These are phyloP conservation scores for Crithidia sp. DNA, from an alignment of 208 protist species.

Conservation along the genomic window DNA sequence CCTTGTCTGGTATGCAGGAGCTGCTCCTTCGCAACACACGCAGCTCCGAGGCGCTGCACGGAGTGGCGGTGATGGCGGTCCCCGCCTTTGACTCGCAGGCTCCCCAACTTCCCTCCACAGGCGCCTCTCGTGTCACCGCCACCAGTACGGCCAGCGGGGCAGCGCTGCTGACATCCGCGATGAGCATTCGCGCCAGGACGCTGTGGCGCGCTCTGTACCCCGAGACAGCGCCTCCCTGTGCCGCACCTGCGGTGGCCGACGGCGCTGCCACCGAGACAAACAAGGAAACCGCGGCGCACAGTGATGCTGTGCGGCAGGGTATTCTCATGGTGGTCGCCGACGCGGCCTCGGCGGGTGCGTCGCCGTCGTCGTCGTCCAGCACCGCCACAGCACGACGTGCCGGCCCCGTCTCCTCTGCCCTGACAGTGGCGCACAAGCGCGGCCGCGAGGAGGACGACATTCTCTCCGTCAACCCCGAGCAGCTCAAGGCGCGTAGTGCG, in stretches of 20 bases:
- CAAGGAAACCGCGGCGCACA: not conserved
- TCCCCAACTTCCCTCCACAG: no score
- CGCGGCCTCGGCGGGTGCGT: not conserved
- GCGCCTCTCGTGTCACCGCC: not conserved
- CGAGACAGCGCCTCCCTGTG: constrained; percentile 29
- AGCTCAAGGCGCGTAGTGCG: constrained; percentile 55
- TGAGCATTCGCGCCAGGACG: constrained; percentile 37
- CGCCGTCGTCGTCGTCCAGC: not conserved
- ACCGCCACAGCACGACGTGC: no score
- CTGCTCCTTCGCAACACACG: constrained; percentile 48
- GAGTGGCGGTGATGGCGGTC: constrained; percentile 31
- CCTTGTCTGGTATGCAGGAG: constrained; percentile 8
- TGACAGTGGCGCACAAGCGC: constrained; percentile 36
- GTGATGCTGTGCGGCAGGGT: constrained; percentile 15
- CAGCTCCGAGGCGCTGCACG: constrained; percentile 42
- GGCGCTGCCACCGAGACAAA: not conserved
- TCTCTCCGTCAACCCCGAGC: constrained; percentile 56
- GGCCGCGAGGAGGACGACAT: constrained; percentile 41
- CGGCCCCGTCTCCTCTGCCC: not conserved
- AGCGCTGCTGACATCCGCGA: constrained; percentile 19
- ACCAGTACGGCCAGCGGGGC: not conserved
- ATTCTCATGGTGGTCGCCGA: constrained; percentile 21
- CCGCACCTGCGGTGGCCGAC: not conserved
- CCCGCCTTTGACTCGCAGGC: constrained; percentile 24
- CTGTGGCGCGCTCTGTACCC: constrained; percentile 57